Base-by-base conservation (phyloP, 192 early-diverging fungal genomes). In the Coemansia sp. region DNA sequence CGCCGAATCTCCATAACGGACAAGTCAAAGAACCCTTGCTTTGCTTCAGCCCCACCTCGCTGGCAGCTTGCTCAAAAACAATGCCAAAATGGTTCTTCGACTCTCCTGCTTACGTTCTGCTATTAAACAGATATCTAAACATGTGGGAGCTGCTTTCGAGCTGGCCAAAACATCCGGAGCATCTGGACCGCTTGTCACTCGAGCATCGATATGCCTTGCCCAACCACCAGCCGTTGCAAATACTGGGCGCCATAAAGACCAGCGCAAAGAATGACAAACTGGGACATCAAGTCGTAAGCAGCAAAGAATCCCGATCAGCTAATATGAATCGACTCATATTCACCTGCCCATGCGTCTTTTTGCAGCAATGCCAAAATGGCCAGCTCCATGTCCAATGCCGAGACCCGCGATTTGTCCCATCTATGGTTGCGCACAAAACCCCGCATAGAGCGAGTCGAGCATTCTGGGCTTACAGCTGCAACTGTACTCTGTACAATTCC, bases 351-450 rank as follows among this genome's bases (percentile, higher is more conserved):
- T 0, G 35, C 25, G 22, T 57, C 51, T 21, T 60, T 38, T 52
- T 73, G 72, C 55, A 96, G 69, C 0, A 98, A 77, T 9, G 94
- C 89, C 15, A 90, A 74, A 0, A 96, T 69, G 0, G 91, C 81
- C 72, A 94, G 87, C 0, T 92, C 94, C 11, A 85, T 87, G 75
- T 98, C 96, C 41, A 84, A 81, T 1, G 92, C 93, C 0, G 89
- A 90, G 8, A 95, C 66, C 1, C 76, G 73, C 10, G 84, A 57
- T 52, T 77, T 77, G 54, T 75, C 79, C 73, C 81, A 89, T 2
- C 94, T 94, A 60, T 89, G 93, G 17, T 84, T 69, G 2, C 89
- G 82, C 37, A 87, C 84, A 77, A 96, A 98, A n/a, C 5, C 90
- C 90, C 0, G 89, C 84, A 58, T 88, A 93, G 1, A 85, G 60